A percentile compares a stretch with the other conserved stretches of the same genome.
Evolutionary conservation across 2,329 filamentous ascomycete genomes (phyloP).

Genomic region (Mycosphaerella arachidis): DNA sequence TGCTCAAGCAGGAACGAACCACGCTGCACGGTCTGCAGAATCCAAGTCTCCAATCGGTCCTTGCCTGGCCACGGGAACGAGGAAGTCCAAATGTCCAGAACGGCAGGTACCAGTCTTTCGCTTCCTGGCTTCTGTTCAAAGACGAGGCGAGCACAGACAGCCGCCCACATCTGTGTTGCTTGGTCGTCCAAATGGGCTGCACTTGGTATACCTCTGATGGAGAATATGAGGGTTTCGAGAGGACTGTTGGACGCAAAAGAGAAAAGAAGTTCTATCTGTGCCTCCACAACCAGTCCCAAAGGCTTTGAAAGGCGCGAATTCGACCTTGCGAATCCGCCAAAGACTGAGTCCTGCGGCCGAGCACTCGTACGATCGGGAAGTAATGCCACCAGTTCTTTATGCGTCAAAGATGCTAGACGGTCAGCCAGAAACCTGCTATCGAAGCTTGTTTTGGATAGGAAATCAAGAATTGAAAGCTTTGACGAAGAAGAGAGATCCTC

Average conservation of each 20-base stretch:
- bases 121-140: conserved; percentile 69
- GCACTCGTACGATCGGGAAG: conserved; percentile 72
- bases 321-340: conserved; percentile 54
- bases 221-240: conserved; percentile 28
- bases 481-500: conserved; percentile 72
- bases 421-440: conserved; percentile 85
- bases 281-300: conserved; percentile 27
- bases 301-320: conserved; percentile 37
- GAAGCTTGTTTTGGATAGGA: conserved; percentile 75
- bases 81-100: conserved; percentile 81
- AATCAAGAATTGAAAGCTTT: conserved; percentile 69
- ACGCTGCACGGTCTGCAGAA: conserved; percentile 91
- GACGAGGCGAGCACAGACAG: conserved; percentile 77
- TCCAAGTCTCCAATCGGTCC: conserved; percentile 84
- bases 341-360: conserved; percentile 78
- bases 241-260: conserved; percentile 23
- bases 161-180: conserved; percentile 82
- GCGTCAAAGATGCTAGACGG: conserved; percentile 69
- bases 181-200: conserved; percentile 60
- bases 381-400: conserved; percentile 71
- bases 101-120: conserved; percentile 74
- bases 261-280: conserved; percentile 25
- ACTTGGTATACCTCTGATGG: conserved; percentile 46
- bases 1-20: conserved; percentile 86
- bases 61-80: conserved; percentile 88